Conservation (phyloP, 75 land plant species). For the Sequoia sempervirens region DNA sequence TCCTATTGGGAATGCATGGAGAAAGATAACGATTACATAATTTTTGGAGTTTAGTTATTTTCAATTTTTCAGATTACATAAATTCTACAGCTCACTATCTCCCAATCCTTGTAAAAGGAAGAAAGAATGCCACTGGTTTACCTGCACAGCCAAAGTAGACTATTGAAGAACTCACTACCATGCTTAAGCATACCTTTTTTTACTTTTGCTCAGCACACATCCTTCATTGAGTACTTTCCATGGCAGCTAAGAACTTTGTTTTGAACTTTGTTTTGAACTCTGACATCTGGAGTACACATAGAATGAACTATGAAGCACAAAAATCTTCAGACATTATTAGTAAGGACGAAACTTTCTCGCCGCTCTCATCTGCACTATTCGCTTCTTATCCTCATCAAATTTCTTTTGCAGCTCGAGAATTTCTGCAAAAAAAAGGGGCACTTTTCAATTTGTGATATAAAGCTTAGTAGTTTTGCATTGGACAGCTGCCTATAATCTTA, state of each 20-base stretch:
- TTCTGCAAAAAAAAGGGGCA: conserved; percentile 42
- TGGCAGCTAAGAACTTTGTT: neutral
- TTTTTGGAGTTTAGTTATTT: too few species aligned
- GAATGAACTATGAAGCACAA: neutral
- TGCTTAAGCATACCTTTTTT: neutral
- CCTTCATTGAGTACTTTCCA: neutral
- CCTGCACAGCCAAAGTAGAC: neutral
- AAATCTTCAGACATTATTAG: conserved; percentile 18
- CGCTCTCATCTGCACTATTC: conserved; percentile 72
- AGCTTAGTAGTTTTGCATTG: neutral
- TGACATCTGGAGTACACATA: neutral
- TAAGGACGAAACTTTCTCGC: conserved; percentile 93
- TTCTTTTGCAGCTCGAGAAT: conserved; percentile 74
- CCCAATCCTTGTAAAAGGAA: neutral
- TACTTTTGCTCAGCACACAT: neutral
- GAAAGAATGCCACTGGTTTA: neutral
- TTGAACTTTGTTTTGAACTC: too few species aligned
- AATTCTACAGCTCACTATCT: neutral
- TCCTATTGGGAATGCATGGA: neutral
- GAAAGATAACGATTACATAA: neutral
- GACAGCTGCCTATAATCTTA: neutral
- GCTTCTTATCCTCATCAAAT: conserved; percentile 88
- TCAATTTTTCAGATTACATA: too few species aligned
- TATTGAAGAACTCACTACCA: neutral
- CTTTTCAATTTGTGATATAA: neutral